Base-by-base conservation (phyloP, 2,329 filamentous ascomycete species). In the Colletotrichum spinosum region DNA sequence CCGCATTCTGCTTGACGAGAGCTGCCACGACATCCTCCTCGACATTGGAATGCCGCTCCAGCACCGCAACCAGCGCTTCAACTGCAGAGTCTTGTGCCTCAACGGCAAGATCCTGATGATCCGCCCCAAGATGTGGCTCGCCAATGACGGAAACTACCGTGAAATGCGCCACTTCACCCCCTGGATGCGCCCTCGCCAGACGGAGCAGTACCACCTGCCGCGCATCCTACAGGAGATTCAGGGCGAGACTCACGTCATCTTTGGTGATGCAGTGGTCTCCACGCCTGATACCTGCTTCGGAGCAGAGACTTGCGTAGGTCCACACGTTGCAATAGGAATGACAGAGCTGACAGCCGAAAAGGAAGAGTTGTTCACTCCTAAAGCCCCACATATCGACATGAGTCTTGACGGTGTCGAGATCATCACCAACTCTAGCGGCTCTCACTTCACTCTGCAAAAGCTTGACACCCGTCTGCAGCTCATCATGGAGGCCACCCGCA, bases 81-180 rank as follows among this genome's bases (percentile, higher is more conserved):
- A 81, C 67, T 75, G 73, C 55, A 71, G 79, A 12, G 73, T 75
- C 12, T 68, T 81, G 2, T 74, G 75, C 66, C 81, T 88, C 55
- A 86, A 94, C 69, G 84, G 87, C 55, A 88, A 89, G 77, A 89
- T 94, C 17, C 77, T 94, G 15, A 81, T 90, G 64, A 90, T 96
- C 62, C 82, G 91, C 10, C 91, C 91, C 0, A 94, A 93, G 76
- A 81, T 92, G 68, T 67, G 83, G 71, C 83, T 94, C 6, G 90
- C 90, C 52, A 90, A 91, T 66, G 89, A 92, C 74, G 91, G 90
- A 17, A 68, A 88, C 69, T 89, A 86, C 72, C 76, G 85, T 35
- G 88, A 90, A 72, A 83, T 83, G 77, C 77, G 87, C 13, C 83
- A 88, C 74, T 92, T 92, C 72, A 88, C 84, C 1, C 84, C 89